Conservation (phyloP, 352 stramenopile species). For the Phytophthora tubulina region DNA sequence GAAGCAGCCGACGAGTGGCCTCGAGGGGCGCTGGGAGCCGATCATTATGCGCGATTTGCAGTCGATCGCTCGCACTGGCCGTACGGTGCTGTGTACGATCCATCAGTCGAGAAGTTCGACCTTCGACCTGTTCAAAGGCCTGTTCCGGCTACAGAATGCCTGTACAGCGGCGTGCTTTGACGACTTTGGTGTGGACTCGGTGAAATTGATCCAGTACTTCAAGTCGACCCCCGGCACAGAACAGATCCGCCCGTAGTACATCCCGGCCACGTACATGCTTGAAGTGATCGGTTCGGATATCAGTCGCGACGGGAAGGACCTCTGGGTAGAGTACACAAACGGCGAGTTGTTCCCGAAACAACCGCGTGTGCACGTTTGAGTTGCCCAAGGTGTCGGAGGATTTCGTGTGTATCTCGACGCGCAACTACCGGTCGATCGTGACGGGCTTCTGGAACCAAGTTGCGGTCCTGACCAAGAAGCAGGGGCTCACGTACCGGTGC, state of each 20-base stretch:
- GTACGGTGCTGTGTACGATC: slow-evolving; percentile 81
- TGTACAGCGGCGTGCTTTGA: slow-evolving; percentile 85
- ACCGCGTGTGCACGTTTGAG: slow-evolving; percentile 34
- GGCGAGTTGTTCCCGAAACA: slow-evolving; percentile 42
- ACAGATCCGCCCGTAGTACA: slow-evolving; percentile 81
- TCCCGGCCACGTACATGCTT: slow-evolving; percentile 92
- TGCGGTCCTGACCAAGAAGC: slow-evolving; percentile 43
- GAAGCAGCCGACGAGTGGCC: slow-evolving; percentile 91
- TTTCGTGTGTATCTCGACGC: slow-evolving; percentile 54
- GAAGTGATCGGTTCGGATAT: slow-evolving; percentile 81
- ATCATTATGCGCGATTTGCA: slow-evolving; percentile 62
- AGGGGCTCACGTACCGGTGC: slow-evolving; percentile 60
- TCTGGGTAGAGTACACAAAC: slow-evolving; percentile 58
- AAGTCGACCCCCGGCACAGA: slow-evolving; percentile 73
- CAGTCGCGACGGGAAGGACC: slow-evolving; percentile 58
- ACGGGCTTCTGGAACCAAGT: slow-evolving; percentile 56
- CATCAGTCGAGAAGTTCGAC: slow-evolving; percentile 14
- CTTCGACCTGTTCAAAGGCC: slow-evolving; percentile 80
- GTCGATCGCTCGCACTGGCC: slow-evolving; percentile 86
- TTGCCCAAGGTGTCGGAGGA: slow-evolving; percentile 28
- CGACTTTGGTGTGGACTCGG: slow-evolving; percentile 82
- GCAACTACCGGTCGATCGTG: slow-evolving; percentile 54
- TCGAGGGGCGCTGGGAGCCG: slow-evolving; percentile 78
- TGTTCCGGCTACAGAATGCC: slow-evolving; percentile 84
- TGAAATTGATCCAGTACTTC: slow-evolving; percentile 91